These are phyloP conservation scores for Pogostemon cablin DNA, from an alignment of 257 asterid species.

Conservation along the genomic window DNA sequence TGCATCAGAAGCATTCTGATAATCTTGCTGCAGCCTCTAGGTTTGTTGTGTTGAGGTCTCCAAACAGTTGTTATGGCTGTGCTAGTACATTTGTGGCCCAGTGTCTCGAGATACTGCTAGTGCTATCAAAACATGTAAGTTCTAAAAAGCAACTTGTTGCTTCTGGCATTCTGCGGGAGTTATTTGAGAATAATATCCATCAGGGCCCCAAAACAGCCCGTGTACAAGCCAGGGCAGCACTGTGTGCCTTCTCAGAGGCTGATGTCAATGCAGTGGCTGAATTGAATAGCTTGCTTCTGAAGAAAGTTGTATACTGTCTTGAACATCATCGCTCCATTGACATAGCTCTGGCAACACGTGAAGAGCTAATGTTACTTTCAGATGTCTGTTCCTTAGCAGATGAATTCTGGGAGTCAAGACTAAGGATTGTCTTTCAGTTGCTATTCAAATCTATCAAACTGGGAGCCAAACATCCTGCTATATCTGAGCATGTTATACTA, in stretches of 20 bases:
- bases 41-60: slow-evolving; percentile 86
- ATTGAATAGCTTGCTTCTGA: slow-evolving; percentile 83
- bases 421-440: slow-evolving; percentile 90
- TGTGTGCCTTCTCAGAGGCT: slow-evolving; percentile 98
- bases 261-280: slow-evolving; percentile 86
- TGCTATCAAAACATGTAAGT: slow-evolving; percentile 78
- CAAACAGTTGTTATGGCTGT: slow-evolving; percentile 98
- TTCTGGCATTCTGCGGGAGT: slow-evolving; percentile 88
- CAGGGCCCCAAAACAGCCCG: slow-evolving; percentile 99
- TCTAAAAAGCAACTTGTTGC: slow-evolving; percentile 94
- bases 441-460: slow-evolving; percentile 89
- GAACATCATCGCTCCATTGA: slow-evolving; percentile 99
- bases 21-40: slow-evolving; percentile 73
- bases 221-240: slow-evolving; percentile 96
- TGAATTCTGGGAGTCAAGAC: slow-evolving; percentile 97
- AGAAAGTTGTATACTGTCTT: slow-evolving; percentile 90
- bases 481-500: slow-evolving; percentile 92
- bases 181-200: slow-evolving; percentile 96
- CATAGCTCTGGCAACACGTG: slow-evolving; percentile 91
- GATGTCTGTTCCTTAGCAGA: slow-evolving; percentile 94
- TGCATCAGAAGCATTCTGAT: slow-evolving; percentile 92
- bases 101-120: slow-evolving; percentile 92
- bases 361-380: slow-evolving; percentile 87
- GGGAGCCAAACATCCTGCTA: slow-evolving; percentile 99
- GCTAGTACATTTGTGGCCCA: slow-evolving; percentile 93